Evolutionary conservation across 2,329 filamentous ascomycete species (phyloP).

Genomic region (Pestalotiopsis sp.): DNA sequence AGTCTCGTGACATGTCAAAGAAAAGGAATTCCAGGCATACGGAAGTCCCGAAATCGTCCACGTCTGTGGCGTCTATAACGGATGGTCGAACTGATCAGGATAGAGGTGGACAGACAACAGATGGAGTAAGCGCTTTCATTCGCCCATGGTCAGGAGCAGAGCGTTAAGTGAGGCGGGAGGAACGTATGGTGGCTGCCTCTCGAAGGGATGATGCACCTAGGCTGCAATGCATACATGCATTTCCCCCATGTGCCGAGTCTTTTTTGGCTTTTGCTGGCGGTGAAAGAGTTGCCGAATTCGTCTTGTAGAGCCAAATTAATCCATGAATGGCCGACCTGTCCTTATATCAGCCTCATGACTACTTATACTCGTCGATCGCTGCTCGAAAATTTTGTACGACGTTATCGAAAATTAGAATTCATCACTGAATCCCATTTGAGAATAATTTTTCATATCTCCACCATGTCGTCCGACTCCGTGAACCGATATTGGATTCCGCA

Average conservation of each 20-base stretch:
- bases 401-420: background rate
- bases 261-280: background rate
- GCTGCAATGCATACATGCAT: conserved; percentile 11
- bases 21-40: background rate
- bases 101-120: background rate
- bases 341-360: background rate
- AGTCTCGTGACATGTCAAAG: background rate
- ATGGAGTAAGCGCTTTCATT: background rate
- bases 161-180: conserved; percentile 14
- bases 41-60: background rate
- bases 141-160: conserved; percentile 6
- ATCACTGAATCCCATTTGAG: background rate
- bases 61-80: conserved; percentile 1
- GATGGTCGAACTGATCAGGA: background rate
- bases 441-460: background rate
- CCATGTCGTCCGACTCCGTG: conserved; percentile 40
- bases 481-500: conserved; percentile 66
- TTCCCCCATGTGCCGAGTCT: background rate
- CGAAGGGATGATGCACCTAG: conserved; percentile 9
- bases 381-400: background rate
- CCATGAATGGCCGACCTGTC: background rate
- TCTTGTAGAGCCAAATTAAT: background rate
- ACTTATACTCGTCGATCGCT: background rate
- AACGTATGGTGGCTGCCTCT: conserved; percentile 1
- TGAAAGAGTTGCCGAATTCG: conserved; percentile 8